These are phyloP conservation scores for Phytopythium vexans DNA, from an alignment of 352 stramenopile species.

Conservation along the genomic window DNA sequence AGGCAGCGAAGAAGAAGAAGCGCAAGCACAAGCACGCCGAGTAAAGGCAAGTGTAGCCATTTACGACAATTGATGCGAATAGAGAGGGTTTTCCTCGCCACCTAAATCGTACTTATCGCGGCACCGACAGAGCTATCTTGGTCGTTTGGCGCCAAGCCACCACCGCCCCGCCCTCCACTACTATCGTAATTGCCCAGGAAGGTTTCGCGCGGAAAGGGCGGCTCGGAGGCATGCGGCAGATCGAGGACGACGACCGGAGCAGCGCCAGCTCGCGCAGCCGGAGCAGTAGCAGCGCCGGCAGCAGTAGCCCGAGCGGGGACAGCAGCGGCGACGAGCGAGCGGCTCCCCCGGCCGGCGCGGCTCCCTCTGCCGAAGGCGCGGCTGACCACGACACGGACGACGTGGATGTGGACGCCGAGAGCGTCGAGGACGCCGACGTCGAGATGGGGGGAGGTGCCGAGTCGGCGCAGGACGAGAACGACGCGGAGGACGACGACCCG, in stretches of 20 bases:
- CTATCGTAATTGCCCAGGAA: no score
- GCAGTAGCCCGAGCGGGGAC: conserved; percentile 18
- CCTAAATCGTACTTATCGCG: no score
- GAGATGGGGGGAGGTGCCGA: conserved; percentile 10
- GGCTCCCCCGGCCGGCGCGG: conserved; percentile 1
- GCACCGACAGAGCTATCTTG: no score
- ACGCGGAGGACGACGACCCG: conserved; percentile 10
- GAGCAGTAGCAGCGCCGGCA: conserved; percentile 25
- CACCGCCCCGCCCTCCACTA: no score
- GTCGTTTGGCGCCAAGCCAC: no score
- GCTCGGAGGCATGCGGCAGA: neutral
- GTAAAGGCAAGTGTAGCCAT: conserved; percentile 2
- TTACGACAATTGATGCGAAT: no score
- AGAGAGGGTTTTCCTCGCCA: no score
- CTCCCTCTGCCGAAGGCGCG: conserved; percentile 11
- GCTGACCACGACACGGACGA: conserved; percentile 17
- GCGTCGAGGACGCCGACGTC: conserved; percentile 22
- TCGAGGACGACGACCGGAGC: conserved; percentile 31
- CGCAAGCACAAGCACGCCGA: conserved; percentile 17
- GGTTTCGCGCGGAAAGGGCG: neutral
- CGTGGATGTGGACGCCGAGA: conserved; percentile 29
- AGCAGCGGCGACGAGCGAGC: conserved; percentile 15
- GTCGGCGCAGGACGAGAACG: conserved; percentile 5
- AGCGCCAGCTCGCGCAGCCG: conserved; percentile 15
- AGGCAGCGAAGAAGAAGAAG: conserved; percentile 42